Percentiles rank a stretch among this genome's conserved stretches.
Conservation (phyloP, 768 basidiomycete genomes). For the Podaxis carcinomalis region DNA sequence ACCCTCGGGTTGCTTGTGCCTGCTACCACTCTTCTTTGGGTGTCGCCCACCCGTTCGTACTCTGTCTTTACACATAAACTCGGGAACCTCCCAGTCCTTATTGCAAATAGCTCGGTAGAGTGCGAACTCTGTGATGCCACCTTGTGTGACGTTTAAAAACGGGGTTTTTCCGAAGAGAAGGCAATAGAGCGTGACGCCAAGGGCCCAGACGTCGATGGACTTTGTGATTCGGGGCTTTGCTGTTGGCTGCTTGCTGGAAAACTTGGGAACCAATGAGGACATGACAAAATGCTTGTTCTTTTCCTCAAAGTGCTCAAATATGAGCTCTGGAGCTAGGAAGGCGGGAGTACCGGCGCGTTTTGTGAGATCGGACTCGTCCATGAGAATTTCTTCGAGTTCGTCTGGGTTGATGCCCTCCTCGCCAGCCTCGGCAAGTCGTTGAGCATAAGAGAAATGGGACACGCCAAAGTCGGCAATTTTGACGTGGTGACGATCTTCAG, state of each 20-base stretch:
- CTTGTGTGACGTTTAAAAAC: constrained; percentile 40
- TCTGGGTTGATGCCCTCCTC: constrained; percentile 30
- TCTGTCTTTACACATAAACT: constrained; percentile 67
- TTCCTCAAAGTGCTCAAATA: constrained; percentile 55
- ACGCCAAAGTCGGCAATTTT: constrained; percentile 99
- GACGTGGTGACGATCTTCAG: constrained; percentile 78
- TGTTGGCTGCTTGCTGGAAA: constrained; percentile 25
- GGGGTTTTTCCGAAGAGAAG: constrained; percentile 86
- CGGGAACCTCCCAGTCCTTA: constrained; percentile 64
- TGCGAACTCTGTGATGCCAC: constrained; percentile 51
- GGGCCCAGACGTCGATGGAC: constrained; percentile 96
- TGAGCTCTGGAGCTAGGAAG: constrained; percentile 94
- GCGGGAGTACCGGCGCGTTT: constrained; percentile 94
- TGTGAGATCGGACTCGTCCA: constrained; percentile 83
- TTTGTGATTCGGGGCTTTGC: constrained; percentile 58
- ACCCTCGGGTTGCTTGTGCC: constrained; percentile 38
- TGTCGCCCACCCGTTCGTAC: constrained; percentile 62
- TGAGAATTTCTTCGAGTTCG: constrained; percentile 55
- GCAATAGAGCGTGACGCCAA: constrained; percentile 94
- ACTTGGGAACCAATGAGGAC: constrained; percentile 18
- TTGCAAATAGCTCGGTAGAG: constrained; percentile 80
- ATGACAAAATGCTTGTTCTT: constrained; percentile 24
- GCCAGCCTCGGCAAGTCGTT: constrained; percentile 66
- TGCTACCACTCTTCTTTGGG: constrained; percentile 23
- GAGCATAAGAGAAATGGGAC: constrained; percentile 91